Evolutionary conservation across 2,329 filamentous ascomycete species (phyloP).

Genomic region (Colletotrichum destructivum): DNA sequence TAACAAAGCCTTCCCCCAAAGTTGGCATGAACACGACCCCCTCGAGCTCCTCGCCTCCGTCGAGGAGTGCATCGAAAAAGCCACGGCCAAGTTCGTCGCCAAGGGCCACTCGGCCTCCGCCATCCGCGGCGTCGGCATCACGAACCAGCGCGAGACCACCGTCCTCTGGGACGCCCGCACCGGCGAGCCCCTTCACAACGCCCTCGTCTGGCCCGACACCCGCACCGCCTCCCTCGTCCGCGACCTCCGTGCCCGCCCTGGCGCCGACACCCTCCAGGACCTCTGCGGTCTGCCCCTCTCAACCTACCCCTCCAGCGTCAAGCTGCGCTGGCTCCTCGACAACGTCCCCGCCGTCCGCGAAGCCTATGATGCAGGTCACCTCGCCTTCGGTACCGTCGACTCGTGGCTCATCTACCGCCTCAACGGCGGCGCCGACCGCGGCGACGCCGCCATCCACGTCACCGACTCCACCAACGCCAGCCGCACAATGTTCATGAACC

Average conservation of each 20-base stretch:
- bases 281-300: conserved; percentile 87
- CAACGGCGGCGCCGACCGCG: conserved; percentile 78
- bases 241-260: conserved; percentile 78
- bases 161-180: conserved; percentile 87
- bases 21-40: conserved; percentile 93
- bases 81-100: conserved; percentile 79
- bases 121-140: conserved; percentile 87
- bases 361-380: conserved; percentile 81
- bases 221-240: conserved; percentile 81
- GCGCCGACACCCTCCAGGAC: conserved; percentile 77
- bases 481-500: conserved; percentile 95
- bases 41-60: conserved; percentile 82
- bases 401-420: conserved; percentile 90
- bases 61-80: conserved; percentile 83
- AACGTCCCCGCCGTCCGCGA: conserved; percentile 78
- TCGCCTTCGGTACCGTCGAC: conserved; percentile 91
- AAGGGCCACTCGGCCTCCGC: conserved; percentile 77
- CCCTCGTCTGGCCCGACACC: conserved; percentile 93
- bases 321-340: conserved; percentile 85
- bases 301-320: conserved; percentile 90
- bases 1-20: conserved; percentile 51
- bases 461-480: conserved; percentile 92
- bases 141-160: conserved; percentile 91
- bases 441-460: conserved; percentile 75
- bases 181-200: conserved; percentile 85